Evolutionary conservation across 768 basidiomycete genomes (phyloP).

Genomic region (Phallus indusiatus): DNA sequence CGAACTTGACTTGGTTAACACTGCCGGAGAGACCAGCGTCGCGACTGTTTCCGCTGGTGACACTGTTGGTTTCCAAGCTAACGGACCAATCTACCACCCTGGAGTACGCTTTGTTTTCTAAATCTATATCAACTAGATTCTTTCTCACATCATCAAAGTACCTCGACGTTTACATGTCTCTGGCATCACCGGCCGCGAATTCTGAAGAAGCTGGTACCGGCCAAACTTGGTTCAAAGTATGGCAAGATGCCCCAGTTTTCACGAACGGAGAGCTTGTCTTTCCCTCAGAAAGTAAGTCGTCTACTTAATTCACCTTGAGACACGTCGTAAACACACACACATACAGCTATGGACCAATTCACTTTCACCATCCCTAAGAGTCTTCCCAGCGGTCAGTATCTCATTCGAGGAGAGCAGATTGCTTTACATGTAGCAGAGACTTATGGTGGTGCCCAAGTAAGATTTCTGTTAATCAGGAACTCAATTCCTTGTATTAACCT

Average conservation of each 20-base stretch:
- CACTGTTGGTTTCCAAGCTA: conserved; percentile 20
- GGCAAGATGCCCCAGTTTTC: conserved; percentile 10
- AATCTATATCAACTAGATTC: neutral
- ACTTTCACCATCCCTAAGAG: conserved; percentile 14
- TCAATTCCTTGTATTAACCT: neutral
- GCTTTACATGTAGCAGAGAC: conserved; percentile 13
- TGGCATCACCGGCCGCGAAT: conserved; percentile 13
- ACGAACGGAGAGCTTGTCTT: conserved; percentile 9
- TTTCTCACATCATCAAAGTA: neutral
- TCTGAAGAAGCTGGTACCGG: conserved; percentile 12
- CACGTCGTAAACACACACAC: neutral
- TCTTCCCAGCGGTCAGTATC: conserved; percentile 12
- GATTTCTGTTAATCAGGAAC: neutral
- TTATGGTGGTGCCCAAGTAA: conserved; percentile 13
- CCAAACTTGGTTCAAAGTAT: conserved; percentile 16
- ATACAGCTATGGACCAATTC: neutral
- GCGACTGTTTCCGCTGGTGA: conserved; percentile 20
- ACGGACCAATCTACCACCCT: conserved; percentile 12
- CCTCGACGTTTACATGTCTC: conserved; percentile 12
- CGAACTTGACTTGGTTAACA: conserved; percentile 20
- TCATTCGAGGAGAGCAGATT: conserved; percentile 15
- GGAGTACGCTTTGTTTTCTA: conserved; percentile 6
- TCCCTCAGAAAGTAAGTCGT: conserved; percentile 7
- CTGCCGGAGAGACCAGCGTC: conserved; percentile 16
- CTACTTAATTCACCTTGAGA: no score